Evolutionary conservation across 805 yeast genomes (phyloP), one percentile per base, ranked within the genome.

Genomic region (Metschnikowia sp.): DNA sequence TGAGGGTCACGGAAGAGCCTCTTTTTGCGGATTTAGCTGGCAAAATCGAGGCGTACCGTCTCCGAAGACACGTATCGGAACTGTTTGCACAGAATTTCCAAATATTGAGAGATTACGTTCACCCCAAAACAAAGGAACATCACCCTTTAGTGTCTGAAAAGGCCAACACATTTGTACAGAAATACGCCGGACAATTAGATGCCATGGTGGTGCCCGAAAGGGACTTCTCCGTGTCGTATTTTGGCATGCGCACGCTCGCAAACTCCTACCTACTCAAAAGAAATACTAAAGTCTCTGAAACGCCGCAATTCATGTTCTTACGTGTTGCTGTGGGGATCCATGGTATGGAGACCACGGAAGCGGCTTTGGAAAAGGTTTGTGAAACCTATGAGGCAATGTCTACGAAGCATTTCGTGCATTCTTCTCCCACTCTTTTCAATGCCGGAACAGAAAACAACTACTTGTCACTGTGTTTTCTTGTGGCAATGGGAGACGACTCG

Each of bases 271-370:
- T 92, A 43, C 70, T 92, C 40, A 79, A 82, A 57, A 69, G 82
- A 11, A 50, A 61, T 50, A 55, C 53, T 3, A 40, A 68, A 47
- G 78, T 84, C n/a, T 85, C 85, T 41, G 99, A 92, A 72, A 86
- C 96, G 40, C 97, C 97, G 3, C 97, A 92, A 68, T 95, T 78
- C 62, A 66, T 92, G 75, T 78, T 89, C 53, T 81, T 92, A 86
- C 80, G 99, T 63, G 98, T 92, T 10, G 84, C 97, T 13, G 70
- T 92, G 15, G 97, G 97, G 36, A 88, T 92, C 46, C 97, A 92
- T 61, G 87, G 86, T 35, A 69, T 70, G 39, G 12, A 62, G 68
- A 88, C 19, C 77, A 76, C 36, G 71, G 47, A 39, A 18, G 13
- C 1, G 12, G 36, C 51, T 4, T 41, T 53, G 10, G 42, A 26